Evolutionary conservation across 163 green algal species (phyloP).

Genomic region (Coccomyxa subellipsoidea): DNA sequence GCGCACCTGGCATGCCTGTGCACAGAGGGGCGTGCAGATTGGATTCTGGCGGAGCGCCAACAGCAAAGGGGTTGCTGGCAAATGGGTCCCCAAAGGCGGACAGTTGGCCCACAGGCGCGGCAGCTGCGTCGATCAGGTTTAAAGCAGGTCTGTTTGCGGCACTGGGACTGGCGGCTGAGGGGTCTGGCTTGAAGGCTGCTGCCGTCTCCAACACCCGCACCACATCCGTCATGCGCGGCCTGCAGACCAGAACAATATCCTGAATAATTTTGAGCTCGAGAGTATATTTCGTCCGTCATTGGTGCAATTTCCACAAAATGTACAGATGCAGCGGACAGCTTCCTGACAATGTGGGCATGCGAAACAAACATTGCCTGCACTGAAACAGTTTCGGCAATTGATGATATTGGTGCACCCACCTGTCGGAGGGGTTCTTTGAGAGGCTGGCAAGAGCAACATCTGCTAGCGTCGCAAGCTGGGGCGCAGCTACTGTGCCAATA

Average conservation of each 20-base stretch:
- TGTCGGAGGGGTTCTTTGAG: neutral
- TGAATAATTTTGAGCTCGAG: neutral
- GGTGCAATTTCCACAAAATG: no score
- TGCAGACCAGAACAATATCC: neutral
- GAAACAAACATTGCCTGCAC: no score
- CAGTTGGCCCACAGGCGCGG: neutral
- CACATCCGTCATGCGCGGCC: slow-evolving; percentile 1
- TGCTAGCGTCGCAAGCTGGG: slow-evolving; percentile 1
- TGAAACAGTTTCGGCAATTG: no score
- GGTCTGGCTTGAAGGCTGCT: neutral
- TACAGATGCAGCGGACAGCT: no score
- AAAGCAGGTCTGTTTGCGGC: neutral
- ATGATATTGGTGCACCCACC: neutral
- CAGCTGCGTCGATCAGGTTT: neutral
- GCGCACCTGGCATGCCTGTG: neutral
- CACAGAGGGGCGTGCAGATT: neutral
- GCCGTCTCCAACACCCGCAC: neutral
- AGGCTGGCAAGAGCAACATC: neutral
- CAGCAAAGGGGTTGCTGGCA: neutral
- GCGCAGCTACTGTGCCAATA: neutral
- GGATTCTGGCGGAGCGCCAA: neutral
- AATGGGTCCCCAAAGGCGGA: neutral
- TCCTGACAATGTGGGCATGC: no score
- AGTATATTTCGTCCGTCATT: neutral
- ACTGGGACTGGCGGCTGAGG: neutral